Evolutionary conservation across 495 filamentous ascomycete genomes (phyloP), one percentile per base, ranked within the genome.

Genomic region (Lophiostoma macrostomum): DNA sequence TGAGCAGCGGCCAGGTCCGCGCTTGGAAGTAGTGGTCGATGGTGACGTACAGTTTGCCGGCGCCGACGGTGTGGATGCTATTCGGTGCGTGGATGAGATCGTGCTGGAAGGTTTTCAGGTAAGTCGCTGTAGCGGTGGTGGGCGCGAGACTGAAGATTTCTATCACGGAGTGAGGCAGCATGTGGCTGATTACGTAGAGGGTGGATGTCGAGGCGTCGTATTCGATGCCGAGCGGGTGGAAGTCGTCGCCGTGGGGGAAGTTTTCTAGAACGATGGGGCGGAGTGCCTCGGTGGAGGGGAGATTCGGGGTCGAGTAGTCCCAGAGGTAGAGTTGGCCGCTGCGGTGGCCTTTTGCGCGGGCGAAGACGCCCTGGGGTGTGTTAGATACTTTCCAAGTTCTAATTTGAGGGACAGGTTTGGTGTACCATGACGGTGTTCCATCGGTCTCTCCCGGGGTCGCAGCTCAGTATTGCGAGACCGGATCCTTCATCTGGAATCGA

Each of bases 371-470:
- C 60, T 60, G 27, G 3, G 16, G 12, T 10, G 11, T n/a, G n/a
- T n/a, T n/a, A n/a, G n/a, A n/a, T n/a, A n/a, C n/a, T n/a, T n/a
- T n/a, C n/a, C n/a, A n/a, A n/a, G n/a, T n/a, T n/a, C n/a, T n/a
- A n/a, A n/a, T n/a, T n/a, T n/a, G n/a, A n/a, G n/a, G n/a, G n/a
- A n/a, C n/a, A n/a, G n/a, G n/a, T n/a, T n/a, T n/a, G n/a, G n/a
- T n/a, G n/a, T n/a, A 66, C 65, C 72, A 78, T 75, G 13, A 76
- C 74, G 4, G 75, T 74, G 58, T 78, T 76, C 68, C 68, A 76
- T 13, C 38, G 58, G 53, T 76, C 75, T 10, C 75, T 58, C 12
- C 72, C 71, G 0, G 68, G 53, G 29, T 76, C 73, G 44, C 73
- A 76, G 42, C 60, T 67, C 1, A 76, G 58, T 35, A 76, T 65